phyloP scores from a whole-genome alignment of 805 yeast species.

The Tanozyma kutaoensis region DNA sequence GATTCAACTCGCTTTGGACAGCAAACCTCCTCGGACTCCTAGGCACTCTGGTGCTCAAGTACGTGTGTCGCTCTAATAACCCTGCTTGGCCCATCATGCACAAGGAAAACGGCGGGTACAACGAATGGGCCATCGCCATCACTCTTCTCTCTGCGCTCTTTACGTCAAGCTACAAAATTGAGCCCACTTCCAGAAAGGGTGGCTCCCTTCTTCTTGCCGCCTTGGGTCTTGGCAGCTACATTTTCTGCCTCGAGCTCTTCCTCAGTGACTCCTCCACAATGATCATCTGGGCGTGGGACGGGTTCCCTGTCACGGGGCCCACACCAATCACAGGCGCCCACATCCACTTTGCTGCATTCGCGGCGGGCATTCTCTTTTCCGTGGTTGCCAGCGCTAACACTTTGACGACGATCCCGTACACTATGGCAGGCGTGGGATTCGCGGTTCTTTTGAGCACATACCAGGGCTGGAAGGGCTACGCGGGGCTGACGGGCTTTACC shows the following conservation, averaged over 20 bases:
- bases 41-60: constrained; percentile 62
- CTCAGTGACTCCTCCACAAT: constrained; percentile 76
- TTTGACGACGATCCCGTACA: constrained; percentile 14
- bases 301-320: constrained; percentile 80
- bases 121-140: constrained; percentile 48
- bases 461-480: constrained; percentile 60
- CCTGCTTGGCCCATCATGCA: constrained; percentile 97
- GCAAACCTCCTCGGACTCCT: constrained; percentile 63
- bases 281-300: constrained; percentile 95
- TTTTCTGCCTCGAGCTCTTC: constrained; percentile 62
- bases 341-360: constrained; percentile 44
- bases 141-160: constrained; percentile 56
- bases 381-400: constrained; percentile 11
- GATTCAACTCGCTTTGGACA: constrained; percentile 32
- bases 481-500: constrained; percentile 55
- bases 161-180: constrained; percentile 21
- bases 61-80: constrained; percentile 69
- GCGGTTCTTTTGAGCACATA: constrained; percentile 67
- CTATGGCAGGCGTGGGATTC: constrained; percentile 60
- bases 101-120: constrained; percentile 74
- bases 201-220: constrained; percentile 41
- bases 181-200: constrained; percentile 9
- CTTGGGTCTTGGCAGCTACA: constrained; percentile 62
- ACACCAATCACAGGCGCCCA: constrained; percentile 79
- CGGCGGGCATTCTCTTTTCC: constrained; percentile 32